phyloP scores from a whole-genome alignment of 441 rosid genomes.

The Euphorbia celastroides region DNA sequence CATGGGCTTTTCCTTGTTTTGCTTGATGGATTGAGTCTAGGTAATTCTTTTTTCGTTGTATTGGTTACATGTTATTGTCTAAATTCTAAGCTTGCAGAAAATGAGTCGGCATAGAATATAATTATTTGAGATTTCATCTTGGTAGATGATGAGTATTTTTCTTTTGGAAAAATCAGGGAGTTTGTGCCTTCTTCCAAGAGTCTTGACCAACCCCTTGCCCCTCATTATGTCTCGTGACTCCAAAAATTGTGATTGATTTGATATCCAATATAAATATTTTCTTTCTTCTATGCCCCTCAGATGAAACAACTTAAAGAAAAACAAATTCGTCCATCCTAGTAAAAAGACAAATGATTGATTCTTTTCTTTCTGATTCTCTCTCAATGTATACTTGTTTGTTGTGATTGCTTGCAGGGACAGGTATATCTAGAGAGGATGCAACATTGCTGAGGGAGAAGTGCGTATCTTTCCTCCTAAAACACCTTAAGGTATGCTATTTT shows the following conservation, averaged over 20 bases:
- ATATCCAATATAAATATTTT: background rate
- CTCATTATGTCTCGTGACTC: no score
- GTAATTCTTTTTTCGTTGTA: slow-evolving; percentile 28
- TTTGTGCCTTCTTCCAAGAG: background rate
- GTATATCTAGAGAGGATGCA: slow-evolving; percentile 63
- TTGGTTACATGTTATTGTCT: background rate
- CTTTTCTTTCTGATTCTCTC: background rate
- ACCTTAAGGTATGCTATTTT: slow-evolving; percentile 46
- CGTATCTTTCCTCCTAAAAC: slow-evolving; percentile 59
- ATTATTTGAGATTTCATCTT: background rate
- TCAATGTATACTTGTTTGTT: background rate
- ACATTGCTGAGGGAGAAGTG: slow-evolving; percentile 56
- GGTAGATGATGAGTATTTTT: background rate
- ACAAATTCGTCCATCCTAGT: background rate
- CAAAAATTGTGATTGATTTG: no score
- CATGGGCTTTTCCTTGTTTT: slow-evolving; percentile 96
- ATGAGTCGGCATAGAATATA: no score
- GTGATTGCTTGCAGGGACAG: slow-evolving; percentile 54
- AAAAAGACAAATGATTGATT: background rate
- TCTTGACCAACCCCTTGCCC: no score
- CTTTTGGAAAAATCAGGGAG: background rate
- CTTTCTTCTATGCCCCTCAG: background rate
- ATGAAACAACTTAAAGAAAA: background rate
- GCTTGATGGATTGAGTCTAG: slow-evolving; percentile 94
- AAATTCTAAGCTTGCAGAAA: background rate